Conservation (phyloP, 306 rosid genomes). For the Urtica urens region DNA sequence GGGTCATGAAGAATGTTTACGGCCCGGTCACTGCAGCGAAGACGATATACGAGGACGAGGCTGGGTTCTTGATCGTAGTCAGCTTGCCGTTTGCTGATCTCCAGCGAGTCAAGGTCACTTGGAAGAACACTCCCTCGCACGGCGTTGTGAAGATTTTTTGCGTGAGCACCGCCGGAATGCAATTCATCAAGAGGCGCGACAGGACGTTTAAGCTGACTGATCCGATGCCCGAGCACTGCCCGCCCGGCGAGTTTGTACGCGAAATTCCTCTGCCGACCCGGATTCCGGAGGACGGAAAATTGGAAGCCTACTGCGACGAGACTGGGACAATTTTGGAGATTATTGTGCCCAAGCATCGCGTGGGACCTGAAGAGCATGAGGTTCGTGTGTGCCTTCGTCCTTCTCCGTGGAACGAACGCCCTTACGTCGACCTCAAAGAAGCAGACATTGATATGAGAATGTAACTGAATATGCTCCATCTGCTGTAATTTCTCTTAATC, state of each 20-base stretch:
- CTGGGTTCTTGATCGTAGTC: slow-evolving; percentile 9
- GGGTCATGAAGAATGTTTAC: slow-evolving; percentile 4
- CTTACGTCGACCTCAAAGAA: slow-evolving; percentile 1
- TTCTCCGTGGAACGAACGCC: slow-evolving; percentile 6
- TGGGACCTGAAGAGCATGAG: slow-evolving; percentile 7
- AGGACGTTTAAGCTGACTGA: slow-evolving; percentile 9
- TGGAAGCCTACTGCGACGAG: slow-evolving; percentile 9
- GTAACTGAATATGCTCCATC: not conserved
- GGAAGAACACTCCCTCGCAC: slow-evolving; percentile 9
- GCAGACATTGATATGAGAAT: not conserved
- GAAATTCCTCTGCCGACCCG: slow-evolving; percentile 8
- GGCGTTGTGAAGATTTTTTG: slow-evolving; percentile 9
- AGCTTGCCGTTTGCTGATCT: slow-evolving; percentile 12
- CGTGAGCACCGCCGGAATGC: slow-evolving; percentile 6
- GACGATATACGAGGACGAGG: slow-evolving; percentile 7
- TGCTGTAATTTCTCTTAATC: too few relatives aligned
- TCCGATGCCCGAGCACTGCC: slow-evolving; percentile 10
- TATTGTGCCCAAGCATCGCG: slow-evolving; percentile 6
- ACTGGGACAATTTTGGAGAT: slow-evolving; percentile 5
- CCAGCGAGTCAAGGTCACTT: slow-evolving; percentile 8
- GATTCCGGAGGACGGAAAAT: slow-evolving; percentile 5
- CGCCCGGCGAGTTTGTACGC: slow-evolving; percentile 3
- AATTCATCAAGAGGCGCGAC: slow-evolving; percentile 7
- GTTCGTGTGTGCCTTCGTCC: slow-evolving; percentile 11
- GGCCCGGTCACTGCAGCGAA: slow-evolving; percentile 11